Evolutionary conservation across 345 rosid genomes (phyloP).

Genomic region (Draba incana): DNA sequence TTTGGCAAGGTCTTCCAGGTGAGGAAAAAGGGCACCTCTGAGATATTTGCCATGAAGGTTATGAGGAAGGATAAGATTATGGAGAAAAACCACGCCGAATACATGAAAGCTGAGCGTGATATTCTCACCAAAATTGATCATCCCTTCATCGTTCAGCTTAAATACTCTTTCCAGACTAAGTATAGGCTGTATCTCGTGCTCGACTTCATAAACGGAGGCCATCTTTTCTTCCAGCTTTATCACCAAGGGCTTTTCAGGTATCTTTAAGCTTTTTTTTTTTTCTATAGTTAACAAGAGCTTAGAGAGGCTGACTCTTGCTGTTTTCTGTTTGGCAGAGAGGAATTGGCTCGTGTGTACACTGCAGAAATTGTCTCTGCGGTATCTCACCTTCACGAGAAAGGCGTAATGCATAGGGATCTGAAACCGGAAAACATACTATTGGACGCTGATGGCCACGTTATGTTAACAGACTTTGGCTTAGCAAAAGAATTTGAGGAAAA

Average conservation of each 20-base stretch:
- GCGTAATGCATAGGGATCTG: too few species aligned
- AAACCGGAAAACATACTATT: too few species aligned
- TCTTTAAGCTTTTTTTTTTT: too few species aligned
- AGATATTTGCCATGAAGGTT: constrained; percentile 92
- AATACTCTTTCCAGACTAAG: constrained; percentile 91
- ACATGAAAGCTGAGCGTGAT: constrained; percentile 93
- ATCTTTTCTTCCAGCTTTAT: constrained; percentile 90
- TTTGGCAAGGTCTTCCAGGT: constrained; percentile 93
- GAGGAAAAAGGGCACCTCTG: constrained; percentile 73
- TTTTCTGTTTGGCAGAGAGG: too few species aligned
- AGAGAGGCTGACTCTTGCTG: too few species aligned
- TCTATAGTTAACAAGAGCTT: too few species aligned
- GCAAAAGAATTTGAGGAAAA: too few species aligned
- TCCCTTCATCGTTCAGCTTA: constrained; percentile 87
- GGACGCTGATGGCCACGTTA: too few species aligned
- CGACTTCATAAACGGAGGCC: constrained; percentile 92
- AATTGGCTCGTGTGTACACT: too few species aligned
- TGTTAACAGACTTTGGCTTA: too few species aligned
- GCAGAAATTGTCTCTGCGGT: too few species aligned
- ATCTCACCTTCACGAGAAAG: too few species aligned
- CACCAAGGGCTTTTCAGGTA: constrained; percentile 93
- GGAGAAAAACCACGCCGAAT: constrained; percentile 87
- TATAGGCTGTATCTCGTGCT: constrained; percentile 81
- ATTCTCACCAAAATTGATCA: constrained; percentile 78
- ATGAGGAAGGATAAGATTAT: constrained; percentile 90